Evolutionary conservation across 768 basidiomycete species (phyloP).

Genomic region (Steccherinum ochraceum): DNA sequence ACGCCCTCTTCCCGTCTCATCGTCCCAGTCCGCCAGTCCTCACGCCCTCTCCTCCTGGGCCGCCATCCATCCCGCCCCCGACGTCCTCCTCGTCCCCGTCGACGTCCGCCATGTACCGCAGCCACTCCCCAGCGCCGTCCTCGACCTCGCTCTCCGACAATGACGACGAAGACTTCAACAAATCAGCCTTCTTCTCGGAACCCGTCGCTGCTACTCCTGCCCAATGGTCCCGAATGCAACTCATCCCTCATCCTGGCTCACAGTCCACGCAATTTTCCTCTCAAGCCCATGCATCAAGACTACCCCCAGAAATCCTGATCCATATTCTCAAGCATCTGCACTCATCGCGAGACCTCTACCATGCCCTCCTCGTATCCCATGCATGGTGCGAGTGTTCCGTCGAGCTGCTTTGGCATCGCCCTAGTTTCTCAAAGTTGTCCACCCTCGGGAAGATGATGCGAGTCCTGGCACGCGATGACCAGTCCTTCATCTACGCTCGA

Average conservation of each 20-base stretch:
- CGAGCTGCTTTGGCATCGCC: slow-evolving; percentile 92
- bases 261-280: slow-evolving; percentile 20
- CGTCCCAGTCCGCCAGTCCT: neutral
- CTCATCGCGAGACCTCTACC: slow-evolving; percentile 65
- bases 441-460: slow-evolving; percentile 76
- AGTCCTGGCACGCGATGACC: slow-evolving; percentile 54
- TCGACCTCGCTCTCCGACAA: slow-evolving; percentile 76
- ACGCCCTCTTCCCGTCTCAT: too few species aligned
- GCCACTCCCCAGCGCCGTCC: slow-evolving; percentile 52
- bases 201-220: slow-evolving; percentile 45
- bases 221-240: slow-evolving; percentile 32
- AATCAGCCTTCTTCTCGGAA: slow-evolving; percentile 35
- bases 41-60: neutral
- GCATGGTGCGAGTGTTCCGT: slow-evolving; percentile 96
- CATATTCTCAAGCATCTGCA: slow-evolving; percentile 86
- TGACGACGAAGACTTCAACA: slow-evolving; percentile 54
- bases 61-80: slow-evolving; percentile 19
- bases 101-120: slow-evolving; percentile 18
- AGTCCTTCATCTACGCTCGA: slow-evolving; percentile 81
- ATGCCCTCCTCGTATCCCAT: slow-evolving; percentile 74
- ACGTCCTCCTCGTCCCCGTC: slow-evolving; percentile 11
- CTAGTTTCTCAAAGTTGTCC: slow-evolving; percentile 60
- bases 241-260: slow-evolving; percentile 13
- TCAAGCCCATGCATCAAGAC: slow-evolving; percentile 52
- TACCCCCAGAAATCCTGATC: slow-evolving; percentile 90